These are phyloP conservation scores for Beauveria sp. DNA, from an alignment of 2,329 filamentous ascomycete species.

Conservation along the genomic window DNA sequence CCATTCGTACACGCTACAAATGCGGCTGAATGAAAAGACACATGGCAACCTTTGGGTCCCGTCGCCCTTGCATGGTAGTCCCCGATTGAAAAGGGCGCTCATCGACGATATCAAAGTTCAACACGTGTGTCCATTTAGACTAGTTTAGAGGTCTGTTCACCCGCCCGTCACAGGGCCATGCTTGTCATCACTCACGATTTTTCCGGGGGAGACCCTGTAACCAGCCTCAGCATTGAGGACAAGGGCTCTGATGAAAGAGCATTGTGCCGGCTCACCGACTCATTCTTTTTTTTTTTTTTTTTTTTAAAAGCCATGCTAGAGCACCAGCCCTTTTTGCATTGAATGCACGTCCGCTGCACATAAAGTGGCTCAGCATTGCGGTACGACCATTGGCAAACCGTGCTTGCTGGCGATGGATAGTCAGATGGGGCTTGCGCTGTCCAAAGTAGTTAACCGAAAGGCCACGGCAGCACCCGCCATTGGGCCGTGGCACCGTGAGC, in stretches of 20 bases:
- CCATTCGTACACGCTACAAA: too few relatives aligned
- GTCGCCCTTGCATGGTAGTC: background rate
- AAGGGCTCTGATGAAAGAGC: too few relatives aligned
- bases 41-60: background rate
- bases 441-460: background rate
- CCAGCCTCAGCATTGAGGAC: too few relatives aligned
- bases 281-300: too few relatives aligned
- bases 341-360: conserved; percentile 4
- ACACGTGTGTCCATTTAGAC: too few relatives aligned
- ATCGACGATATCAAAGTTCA: background rate
- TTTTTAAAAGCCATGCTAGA: too few relatives aligned
- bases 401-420: background rate
- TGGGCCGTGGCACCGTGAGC: background rate
- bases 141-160: background rate
- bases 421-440: background rate
- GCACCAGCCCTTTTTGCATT: background rate
- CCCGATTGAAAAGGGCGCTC: background rate
- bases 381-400: background rate
- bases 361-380: background rate
- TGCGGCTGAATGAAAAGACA: background rate
- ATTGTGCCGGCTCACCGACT: background rate
- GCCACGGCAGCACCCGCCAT: too few relatives aligned
- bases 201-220: background rate
- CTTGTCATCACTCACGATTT: background rate
- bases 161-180: background rate